Base-by-base conservation (phyloP, 345 rosid genomes). In the Arabidopsis arenosa region DNA sequence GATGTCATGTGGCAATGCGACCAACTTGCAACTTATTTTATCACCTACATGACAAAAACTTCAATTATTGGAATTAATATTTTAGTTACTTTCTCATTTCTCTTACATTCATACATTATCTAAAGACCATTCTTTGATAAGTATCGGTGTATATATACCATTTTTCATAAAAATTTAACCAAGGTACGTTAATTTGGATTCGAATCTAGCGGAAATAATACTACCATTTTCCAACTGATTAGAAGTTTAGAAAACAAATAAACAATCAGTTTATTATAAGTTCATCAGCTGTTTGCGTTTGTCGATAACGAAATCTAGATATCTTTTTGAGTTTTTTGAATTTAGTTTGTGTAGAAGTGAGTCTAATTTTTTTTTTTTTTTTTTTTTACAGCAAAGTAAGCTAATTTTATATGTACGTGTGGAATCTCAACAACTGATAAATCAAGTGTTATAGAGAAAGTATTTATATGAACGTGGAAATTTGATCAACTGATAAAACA, bases 21-120 rank as follows among this genome's bases (percentile, higher is more conserved):
- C 79, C 74, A 75, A 68, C 74, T 75, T 75, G 79, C 64, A 43
- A 75, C 13, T 68, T 75, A 58, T 13, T 55, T 15, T 26, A 36
- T 68, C 33, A 75, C 44, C 68, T 58, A 67, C 68, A 18, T 39
- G 45, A 49, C 68, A 2, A 48, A 44, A 56, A 30, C 43, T 36
- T 28, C 60, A 41, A 40, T 17, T 58, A 75, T 48, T 48, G 23
- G 23, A 8, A 23, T 18, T 18, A 18, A 18, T 10, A 56, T 35
- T 15, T 33, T 33, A 39, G 1, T 43, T 43, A 30, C 17, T 33
- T 54, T 54, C 47, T 73, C 41, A 18, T 6, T 47, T 47, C 9
- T 47, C 15, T 47, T n/a, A 15, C 52, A 6, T 3, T 7, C 9
- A 14, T 45, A 14, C 13, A 44, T 10, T 5, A 47, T 6, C 8